A percentile compares a stretch with the other conserved stretches of the same genome.
Conservation (phyloP, 805 yeast species). For the Schizosaccharomyces japonicus region DNA sequence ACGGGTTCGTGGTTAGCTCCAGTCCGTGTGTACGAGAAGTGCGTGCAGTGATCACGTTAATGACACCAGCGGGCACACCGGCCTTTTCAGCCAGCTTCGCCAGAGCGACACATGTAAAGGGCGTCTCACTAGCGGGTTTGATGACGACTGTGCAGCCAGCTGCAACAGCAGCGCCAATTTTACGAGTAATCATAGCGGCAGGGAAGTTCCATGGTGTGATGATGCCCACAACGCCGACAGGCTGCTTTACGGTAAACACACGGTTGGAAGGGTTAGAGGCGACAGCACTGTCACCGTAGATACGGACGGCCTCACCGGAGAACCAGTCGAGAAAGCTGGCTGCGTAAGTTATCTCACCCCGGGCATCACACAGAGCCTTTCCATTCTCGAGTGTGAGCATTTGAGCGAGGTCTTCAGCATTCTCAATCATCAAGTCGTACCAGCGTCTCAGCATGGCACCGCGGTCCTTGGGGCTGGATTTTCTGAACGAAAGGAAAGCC, state of each 20-base stretch:
- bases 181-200: slow-evolving; percentile 23
- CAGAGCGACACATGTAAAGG: slow-evolving; percentile 45
- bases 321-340: slow-evolving; percentile 78
- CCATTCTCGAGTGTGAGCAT: slow-evolving; percentile 52
- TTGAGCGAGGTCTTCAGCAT: slow-evolving; percentile 40
- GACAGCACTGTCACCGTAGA: slow-evolving; percentile 41
- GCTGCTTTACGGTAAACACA: slow-evolving; percentile 40
- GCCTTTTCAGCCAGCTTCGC: slow-evolving; percentile 38
- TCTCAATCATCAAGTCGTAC: slow-evolving; percentile 29
- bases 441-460: slow-evolving; percentile 28
- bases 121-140: slow-evolving; percentile 60
- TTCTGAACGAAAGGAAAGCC: slow-evolving; percentile 30
- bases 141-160: slow-evolving; percentile 59
- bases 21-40: not conserved
- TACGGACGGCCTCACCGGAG: slow-evolving; percentile 55
- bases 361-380: slow-evolving; percentile 45
- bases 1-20: slow-evolving; percentile 30
- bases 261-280: slow-evolving; percentile 25
- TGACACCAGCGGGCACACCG: slow-evolving; percentile 46
- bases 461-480: slow-evolving; percentile 33
- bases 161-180: slow-evolving; percentile 28
- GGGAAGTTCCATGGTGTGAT: slow-evolving; percentile 59
- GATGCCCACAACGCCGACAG: slow-evolving; percentile 42
- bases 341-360: slow-evolving; percentile 41
- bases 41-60: slow-evolving; percentile 33